phyloP scores from a whole-genome alignment of 2,329 filamentous ascomycete genomes.

The Colletotrichum sansevieriae region DNA sequence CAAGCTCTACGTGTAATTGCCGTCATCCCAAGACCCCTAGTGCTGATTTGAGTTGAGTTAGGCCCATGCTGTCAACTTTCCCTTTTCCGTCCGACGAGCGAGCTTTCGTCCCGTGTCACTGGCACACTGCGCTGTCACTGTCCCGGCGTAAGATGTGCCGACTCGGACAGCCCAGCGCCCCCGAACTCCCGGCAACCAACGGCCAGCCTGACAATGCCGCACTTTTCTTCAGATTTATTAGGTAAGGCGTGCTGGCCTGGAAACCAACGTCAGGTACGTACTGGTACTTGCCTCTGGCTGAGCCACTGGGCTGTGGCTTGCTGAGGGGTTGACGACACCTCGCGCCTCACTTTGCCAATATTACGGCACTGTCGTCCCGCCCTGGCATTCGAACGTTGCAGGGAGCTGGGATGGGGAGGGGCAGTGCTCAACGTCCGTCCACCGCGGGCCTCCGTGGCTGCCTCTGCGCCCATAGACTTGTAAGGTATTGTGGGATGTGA shows the following conservation, averaged over 20 bases:
- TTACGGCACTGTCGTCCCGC: constrained; percentile 22
- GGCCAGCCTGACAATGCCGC: not conserved
- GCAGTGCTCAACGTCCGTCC: constrained; percentile 28
- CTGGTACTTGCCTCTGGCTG: not conserved
- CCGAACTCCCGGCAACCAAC: constrained; percentile 16
- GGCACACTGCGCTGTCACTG: constrained; percentile 16
- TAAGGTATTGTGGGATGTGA: not conserved
- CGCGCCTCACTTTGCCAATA: constrained; percentile 11
- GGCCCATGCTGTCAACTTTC: constrained; percentile 19
- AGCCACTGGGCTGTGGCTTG: not conserved
- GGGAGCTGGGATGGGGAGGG: constrained; percentile 19
- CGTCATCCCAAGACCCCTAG: constrained; percentile 11
- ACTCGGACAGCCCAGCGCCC: constrained; percentile 2
- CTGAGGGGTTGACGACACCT: constrained; percentile 38
- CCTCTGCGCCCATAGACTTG: constrained; percentile 15
- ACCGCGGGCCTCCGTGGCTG: constrained; percentile 25
- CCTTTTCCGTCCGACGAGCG: not conserved
- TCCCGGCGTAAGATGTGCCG: not conserved
- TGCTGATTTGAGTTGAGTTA: constrained; percentile 12
- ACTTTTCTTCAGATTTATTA: too few relatives aligned
- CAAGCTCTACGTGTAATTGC: not conserved
- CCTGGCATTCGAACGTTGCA: constrained; percentile 10
- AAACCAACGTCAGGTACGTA: not conserved
- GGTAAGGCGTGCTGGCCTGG: not conserved
- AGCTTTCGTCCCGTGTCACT: constrained; percentile 17